Evolutionary conservation across 1,284 basidiomycete genomes (phyloP).

Genomic region (Tilletia setariae): DNA sequence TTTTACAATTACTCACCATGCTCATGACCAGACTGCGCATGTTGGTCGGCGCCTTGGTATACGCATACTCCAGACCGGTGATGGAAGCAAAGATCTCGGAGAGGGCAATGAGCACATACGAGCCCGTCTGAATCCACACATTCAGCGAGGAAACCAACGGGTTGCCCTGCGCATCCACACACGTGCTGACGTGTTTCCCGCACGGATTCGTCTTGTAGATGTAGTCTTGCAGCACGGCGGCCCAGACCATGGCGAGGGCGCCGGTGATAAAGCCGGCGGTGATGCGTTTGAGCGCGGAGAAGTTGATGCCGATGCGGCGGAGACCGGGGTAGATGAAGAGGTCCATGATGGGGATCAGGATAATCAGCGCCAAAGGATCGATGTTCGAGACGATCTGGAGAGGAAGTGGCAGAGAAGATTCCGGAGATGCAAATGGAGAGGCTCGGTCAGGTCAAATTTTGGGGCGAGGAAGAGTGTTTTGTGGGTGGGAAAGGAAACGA

Average conservation of each 20-base stretch:
- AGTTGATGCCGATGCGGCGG: slow-evolving; percentile 65
- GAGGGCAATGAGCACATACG: slow-evolving; percentile 58
- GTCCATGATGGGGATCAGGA: slow-evolving; percentile 57
- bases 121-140: slow-evolving; percentile 57
- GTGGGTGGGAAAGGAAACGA: too few relatives aligned
- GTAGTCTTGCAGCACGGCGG: slow-evolving; percentile 61
- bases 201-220: slow-evolving; percentile 62
- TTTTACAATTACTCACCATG: slow-evolving; percentile 22
- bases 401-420: neutral
- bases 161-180: slow-evolving; percentile 35
- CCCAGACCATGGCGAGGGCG: slow-evolving; percentile 62
- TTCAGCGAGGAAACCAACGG: slow-evolving; percentile 37
- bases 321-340: slow-evolving; percentile 70
- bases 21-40: slow-evolving; percentile 56
- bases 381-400: slow-evolving; percentile 67
- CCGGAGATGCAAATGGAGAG: slow-evolving; percentile 61
- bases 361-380: slow-evolving; percentile 64
- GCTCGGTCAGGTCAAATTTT: too few relatives aligned
- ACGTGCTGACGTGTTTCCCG: slow-evolving; percentile 56
- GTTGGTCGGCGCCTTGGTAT: slow-evolving; percentile 63
- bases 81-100: slow-evolving; percentile 76
- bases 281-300: slow-evolving; percentile 51
- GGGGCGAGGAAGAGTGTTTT: too few relatives aligned
- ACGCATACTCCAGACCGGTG: slow-evolving; percentile 77
- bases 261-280: slow-evolving; percentile 60